Base-by-base conservation (phyloP, 2,329 filamentous ascomycete species). In the Acrocalymma vagum region DNA sequence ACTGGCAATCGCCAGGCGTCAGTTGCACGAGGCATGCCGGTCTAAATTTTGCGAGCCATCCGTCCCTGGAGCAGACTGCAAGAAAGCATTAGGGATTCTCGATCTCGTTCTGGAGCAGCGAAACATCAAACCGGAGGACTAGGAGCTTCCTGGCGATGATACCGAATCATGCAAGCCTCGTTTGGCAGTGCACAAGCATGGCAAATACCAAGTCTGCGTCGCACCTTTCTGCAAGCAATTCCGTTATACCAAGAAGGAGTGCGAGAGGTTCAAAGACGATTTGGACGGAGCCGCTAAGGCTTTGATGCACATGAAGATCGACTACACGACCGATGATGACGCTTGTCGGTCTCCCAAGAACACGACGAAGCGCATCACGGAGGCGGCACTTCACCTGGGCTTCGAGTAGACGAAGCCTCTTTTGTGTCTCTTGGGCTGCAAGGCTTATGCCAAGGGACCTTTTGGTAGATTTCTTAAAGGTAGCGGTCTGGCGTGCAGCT, bases 321-420 rank as follows among this genome's bases (percentile, higher is more conserved):
- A 40, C 15, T 40, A 40, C 15, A 40, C 37, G 6, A 40, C 37
- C n/a, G 37, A 40, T 18, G 37, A 40, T 15, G 37, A 40, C 10
- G 27, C 29, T 11, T 40, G 37, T 22, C 16, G 17, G 16, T 23
- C n/a, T n/a, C n/a, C n/a, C n/a, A n/a, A n/a, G n/a, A n/a, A n/a
- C n/a, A n/a, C n/a, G n/a, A n/a, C n/a, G n/a, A n/a, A n/a, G n/a
- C n/a, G n/a, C n/a, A n/a, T n/a, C n/a, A n/a, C n/a, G n/a, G n/a
- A n/a, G n/a, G n/a, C n/a, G 21, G 33, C 14, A 32, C 9, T 32
- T 11, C 21, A 13, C 6, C 20, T 28, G 24, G 15, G n/a, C 11
- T 6, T n/a, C 8, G 9, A 13, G 24, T 9, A 5, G n/a, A 20
- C 25, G 8, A 17, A n/a, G 16, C 31, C 25, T 30, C 8, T 23